These are phyloP conservation scores for Fusarium humuli DNA, from an alignment of 2,329 filamentous ascomycete species.

Conservation along the genomic window DNA sequence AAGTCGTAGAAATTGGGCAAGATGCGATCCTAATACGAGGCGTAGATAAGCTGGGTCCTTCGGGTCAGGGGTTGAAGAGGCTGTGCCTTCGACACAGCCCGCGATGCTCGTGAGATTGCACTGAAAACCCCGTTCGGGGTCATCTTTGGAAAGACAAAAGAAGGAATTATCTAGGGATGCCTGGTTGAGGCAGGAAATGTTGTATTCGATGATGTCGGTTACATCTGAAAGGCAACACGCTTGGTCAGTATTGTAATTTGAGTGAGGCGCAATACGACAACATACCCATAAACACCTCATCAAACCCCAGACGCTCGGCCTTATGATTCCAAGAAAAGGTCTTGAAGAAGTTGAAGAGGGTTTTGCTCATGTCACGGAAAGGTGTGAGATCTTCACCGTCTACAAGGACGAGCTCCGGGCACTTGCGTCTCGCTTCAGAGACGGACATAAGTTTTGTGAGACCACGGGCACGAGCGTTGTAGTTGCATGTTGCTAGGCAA, in stretches of 20 bases:
- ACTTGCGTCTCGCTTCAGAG: conserved; percentile 80
- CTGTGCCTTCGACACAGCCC: conserved; percentile 65
- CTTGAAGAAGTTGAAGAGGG: conserved; percentile 78
- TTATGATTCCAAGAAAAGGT: conserved; percentile 81
- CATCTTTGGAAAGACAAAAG: conserved; percentile 78
- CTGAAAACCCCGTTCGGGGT: conserved; percentile 82
- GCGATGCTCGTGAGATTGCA: conserved; percentile 78
- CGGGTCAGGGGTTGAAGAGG: conserved; percentile 41
- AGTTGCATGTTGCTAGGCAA: conserved; percentile 94
- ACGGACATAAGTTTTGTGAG: conserved; percentile 88
- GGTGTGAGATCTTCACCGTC: conserved; percentile 87
- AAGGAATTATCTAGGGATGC: conserved; percentile 76
- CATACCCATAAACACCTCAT: conserved; percentile 76
- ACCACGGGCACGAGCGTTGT: conserved; percentile 81
- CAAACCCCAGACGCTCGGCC: conserved; percentile 87
- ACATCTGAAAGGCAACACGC: conserved; percentile 69
- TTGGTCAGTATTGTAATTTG: conserved; percentile 16
- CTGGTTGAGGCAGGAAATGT: conserved; percentile 75
- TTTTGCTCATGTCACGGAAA: conserved; percentile 89
- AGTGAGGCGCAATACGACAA: not conserved
- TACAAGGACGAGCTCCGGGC: conserved; percentile 86
- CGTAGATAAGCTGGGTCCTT: conserved; percentile 64
- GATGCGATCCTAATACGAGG: conserved; percentile 81
- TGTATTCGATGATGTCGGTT: conserved; percentile 88
- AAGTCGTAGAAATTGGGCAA: conserved; percentile 79